Base-by-base conservation (phyloP, 768 basidiomycete species). In the Trametes cubensis region DNA sequence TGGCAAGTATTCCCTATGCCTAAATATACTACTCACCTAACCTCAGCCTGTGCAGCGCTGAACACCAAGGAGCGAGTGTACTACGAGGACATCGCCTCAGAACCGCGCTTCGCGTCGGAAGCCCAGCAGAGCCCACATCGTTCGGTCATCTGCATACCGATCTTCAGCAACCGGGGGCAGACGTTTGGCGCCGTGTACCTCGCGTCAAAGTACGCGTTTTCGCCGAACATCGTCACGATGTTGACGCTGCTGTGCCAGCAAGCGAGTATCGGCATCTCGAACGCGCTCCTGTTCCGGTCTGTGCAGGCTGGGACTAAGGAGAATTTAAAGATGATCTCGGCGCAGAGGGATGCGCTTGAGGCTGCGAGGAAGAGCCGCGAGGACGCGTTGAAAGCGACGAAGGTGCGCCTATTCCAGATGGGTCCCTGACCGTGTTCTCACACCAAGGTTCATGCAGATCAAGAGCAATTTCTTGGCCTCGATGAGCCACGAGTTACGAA, bases 401-500 rank as follows among this genome's bases (percentile, higher is more conserved):
- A 88, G 80, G 86, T 83, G 58, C 50, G 71, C 55, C 45, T 10
- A 49, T 42, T 4, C 11, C 34, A 34, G 2, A 2, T 4, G 34
- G 28, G 4, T 28, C 4, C 11, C 6, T 34, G 34, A 34, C 34
- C 11, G 10, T 34, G 34, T 44, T 2, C 21, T 23, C 18, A 21
- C 23, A 7, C 10, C 21, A 7, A 52, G 18, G 49, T 56, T 41
- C 25, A 10, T 34, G 0, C 64, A 89, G 87, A 89, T 88, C 71
- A 90, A 90, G 74, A 88, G 87, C 69, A 89, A 88, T 67, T 90
- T 90, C 67, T 72, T 89, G 62, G 87, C 88, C 10, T 76, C 87
- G 6, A 90, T 90, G 88, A 88, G 85, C 66, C 89, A 90, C 65
- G 88, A 91, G 70, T 75, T 91, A 58, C 78, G 89, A 55, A 91